Base-by-base conservation (phyloP, 345 rosid species). In the Erucastrum elatum region DNA sequence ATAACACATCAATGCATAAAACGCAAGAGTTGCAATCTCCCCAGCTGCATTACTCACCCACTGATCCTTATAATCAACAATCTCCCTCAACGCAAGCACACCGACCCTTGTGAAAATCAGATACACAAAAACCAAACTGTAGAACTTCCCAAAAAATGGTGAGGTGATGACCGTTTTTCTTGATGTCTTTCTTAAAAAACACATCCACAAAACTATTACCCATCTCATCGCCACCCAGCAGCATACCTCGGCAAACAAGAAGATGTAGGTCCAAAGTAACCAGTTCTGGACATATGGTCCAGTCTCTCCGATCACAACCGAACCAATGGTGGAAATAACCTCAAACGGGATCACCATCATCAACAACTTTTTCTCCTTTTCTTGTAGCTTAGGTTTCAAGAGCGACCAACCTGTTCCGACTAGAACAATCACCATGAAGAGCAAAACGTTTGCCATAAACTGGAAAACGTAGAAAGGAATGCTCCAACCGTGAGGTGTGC, bases 401-500 rank as follows among this genome's bases (percentile, higher is more conserved):
- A 89, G 88, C 0, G 97, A 94, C 97, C 97, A 91, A 3, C 97
- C 96, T 12, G 89, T 91, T 4, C 94, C 97, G 31, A 94, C 82
- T 87, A 89, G 87, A 29, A 94, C 90, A 15, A 94, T 91, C 71
- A 94, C 97, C 6, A 90, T 89, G 55, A 90, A 94, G n/a, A 94
- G 84, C 83, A 90, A 81, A 44, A 91, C 91, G 7, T 78, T 91
- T 1, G 87, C 87, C 7, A 89, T 75, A 71, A 86, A 91, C 71
- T 83, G 89, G 80, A 90, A 91, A 53, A 91, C 78, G 74, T 94
- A 89, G 64, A 90, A 89, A 76, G 87, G 51, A 61, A 89, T 80
- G 70, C 90, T 97, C 98, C 97, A 91, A 1, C 97, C 94, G 26
- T 89, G 97, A 31, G 98, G 88, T 0, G 89, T 88, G 17, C 98